Evolutionary conservation across 495 filamentous ascomycete species (phyloP).

Genomic region (Massariosphaeria phaeospora): DNA sequence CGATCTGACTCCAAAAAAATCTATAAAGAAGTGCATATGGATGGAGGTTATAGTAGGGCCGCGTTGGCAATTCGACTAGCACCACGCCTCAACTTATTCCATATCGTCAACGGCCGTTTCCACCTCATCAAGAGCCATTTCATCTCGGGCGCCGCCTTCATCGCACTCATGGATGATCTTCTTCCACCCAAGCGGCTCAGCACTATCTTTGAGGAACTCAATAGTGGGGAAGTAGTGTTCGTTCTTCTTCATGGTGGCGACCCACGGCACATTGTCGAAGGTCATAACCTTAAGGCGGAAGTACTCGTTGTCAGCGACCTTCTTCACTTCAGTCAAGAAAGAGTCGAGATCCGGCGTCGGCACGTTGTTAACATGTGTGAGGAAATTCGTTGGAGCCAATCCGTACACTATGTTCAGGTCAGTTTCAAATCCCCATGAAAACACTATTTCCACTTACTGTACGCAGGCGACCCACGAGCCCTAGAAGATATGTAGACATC

Average conservation of each 20-base stretch:
- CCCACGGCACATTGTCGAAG: constrained; percentile 96
- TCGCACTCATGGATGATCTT: constrained; percentile 34
- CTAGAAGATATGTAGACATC: constrained; percentile 86
- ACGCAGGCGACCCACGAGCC: constrained; percentile 68
- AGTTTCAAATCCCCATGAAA: no score
- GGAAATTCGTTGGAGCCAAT: constrained; percentile 92
- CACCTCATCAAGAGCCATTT: constrained; percentile 17
- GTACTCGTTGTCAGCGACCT: constrained; percentile 94
- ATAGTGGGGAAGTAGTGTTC: constrained; percentile 73
- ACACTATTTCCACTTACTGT: no score
- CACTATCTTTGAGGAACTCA: constrained; percentile 42
- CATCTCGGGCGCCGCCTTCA: constrained; percentile 27
- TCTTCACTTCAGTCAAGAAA: constrained; percentile 72
- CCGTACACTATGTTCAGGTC: constrained; percentile 94
- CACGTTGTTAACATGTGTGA: constrained; percentile 87
- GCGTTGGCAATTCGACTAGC: no score
- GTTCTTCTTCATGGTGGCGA: constrained; percentile 99
- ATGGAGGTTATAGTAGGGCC: no score
- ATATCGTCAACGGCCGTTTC: constrained; percentile 6
- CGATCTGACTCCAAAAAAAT: background rate
- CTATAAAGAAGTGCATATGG: no score
- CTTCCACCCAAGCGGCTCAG: constrained; percentile 31
- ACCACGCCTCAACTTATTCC: background rate
- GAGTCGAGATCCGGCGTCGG: constrained; percentile 71
- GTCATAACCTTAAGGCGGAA: constrained; percentile 92